Evolutionary conservation across 768 basidiomycete genomes (phyloP), one percentile per base, ranked within the genome.

Genomic region (Psilocybe subaeruginosa): DNA sequence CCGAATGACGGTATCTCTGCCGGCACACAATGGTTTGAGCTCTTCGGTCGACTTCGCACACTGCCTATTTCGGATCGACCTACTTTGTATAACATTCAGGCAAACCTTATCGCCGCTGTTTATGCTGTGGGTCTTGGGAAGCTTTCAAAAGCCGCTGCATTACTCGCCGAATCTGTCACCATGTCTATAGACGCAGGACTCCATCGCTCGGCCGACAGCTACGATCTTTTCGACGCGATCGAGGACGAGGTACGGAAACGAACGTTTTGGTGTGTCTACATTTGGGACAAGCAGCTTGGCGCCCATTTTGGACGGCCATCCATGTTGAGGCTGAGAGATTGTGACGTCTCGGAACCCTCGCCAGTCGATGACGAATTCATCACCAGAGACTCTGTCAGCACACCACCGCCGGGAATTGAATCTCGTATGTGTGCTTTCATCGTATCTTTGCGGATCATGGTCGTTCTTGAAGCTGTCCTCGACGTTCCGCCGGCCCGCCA

Each of bases 261-360:
- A 66, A 97, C 95, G 0, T 97, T 97, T 74, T 97, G 95, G 94
- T 93, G 93, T 61, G 93, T 96, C 29, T 97, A 97, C 75, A 83
- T 93, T 53, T 97, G 95, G 95, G 95, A 97, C 76, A 97, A 97
- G 76, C 95, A 96, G 69, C 86, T 95, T 6, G 80, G 87, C 9
- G 90, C 92, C 60, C 90, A 93, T 73, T 96, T 97, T 72, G 95
- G 95, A 27, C 81, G 95, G 27, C 95, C 95, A 33, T 87, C 94
- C 2, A 85, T 95, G 80, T 82, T 97, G 66, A 85, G 94, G 49
- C 75, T 96, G 62, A 82, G 92, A 63, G 95, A 97, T 71, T 95
- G 93, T 74, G 95, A 97, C 70, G 90, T 95, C n/a, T 83, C 86
- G 4, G 95, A 96, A 71, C 93, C 94, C 2, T 76, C 87, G 5